Evolutionary conservation across 208 protist species (phyloP).

Genomic region (Acanthamoeba lenticulata): DNA sequence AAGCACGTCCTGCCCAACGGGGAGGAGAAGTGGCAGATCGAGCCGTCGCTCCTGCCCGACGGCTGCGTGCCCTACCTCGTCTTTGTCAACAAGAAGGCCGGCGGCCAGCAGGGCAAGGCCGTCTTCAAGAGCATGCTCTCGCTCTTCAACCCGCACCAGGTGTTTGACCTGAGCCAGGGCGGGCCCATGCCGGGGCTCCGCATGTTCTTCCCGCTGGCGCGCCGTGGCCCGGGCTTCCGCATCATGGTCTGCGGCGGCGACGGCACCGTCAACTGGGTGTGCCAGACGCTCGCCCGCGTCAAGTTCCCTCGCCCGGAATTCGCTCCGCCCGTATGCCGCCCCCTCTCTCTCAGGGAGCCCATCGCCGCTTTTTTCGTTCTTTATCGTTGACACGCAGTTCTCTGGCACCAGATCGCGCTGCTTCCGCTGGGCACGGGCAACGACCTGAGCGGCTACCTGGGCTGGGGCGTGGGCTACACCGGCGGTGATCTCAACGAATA

Average conservation of each 20-base stretch:
- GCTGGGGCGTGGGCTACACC: constrained; percentile 44
- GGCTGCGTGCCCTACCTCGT: constrained; percentile 39
- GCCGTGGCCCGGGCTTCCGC: neutral
- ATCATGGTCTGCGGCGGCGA: constrained; percentile 45
- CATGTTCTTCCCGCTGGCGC: constrained; percentile 36
- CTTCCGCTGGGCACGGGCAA: constrained; percentile 48
- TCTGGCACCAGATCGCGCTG: neutral
- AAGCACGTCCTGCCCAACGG: neutral
- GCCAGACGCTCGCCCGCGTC: neutral
- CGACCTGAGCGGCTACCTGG: constrained; percentile 22
- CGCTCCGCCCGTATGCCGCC: neutral
- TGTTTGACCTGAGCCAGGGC: constrained; percentile 33
- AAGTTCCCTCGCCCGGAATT: neutral
- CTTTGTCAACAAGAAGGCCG: constrained; percentile 46
- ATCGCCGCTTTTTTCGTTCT: neutral
- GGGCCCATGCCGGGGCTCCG: neutral
- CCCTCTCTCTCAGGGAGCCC: neutral
- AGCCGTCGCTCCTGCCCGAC: constrained; percentile 19
- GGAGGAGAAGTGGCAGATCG: neutral
- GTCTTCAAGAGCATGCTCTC: neutral
- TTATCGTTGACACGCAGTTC: too few relatives aligned
- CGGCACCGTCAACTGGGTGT: constrained; percentile 62
- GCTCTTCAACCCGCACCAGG: constrained; percentile 41
- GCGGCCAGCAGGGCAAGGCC: constrained; percentile 30
- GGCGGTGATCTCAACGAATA: constrained; percentile 15